Base-by-base conservation (phyloP, 257 asterid species). In the Perilla frutescens region DNA sequence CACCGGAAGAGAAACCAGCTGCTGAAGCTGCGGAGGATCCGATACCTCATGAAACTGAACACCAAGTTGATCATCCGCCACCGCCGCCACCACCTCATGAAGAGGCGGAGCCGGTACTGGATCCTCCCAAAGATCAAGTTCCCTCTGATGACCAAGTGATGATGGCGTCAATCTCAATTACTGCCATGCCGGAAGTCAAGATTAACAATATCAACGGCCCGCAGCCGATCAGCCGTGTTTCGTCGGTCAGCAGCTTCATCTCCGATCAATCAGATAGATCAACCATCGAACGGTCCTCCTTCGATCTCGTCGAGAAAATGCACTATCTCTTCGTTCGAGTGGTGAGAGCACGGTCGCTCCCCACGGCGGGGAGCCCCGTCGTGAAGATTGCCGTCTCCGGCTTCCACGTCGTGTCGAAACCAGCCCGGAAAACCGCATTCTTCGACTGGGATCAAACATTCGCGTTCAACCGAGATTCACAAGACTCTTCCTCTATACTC, bases 381-480 rank as follows among this genome's bases (percentile, higher is more conserved):
- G 96, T 87, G 29, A 90, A 86, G 82, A 84, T 89, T 32, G 89
- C 78, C 36, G 93, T 85, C 12, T 85, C 98, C 45, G 91, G 88
- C 71, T 20, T 81, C 87, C 91, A 90, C 5, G 85, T 89, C 48
- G n/a, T 86, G 60, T 90, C 98, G 0, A 81, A 79, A 9, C 97
- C 95, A 0, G 96, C 98, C 13, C 83, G 91, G 61, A 86, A 79
- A 83, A 87, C 93, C 2, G 53, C 68, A 0, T 72, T 75, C 59
- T 92, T 89, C 39, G 97, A 90, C 66, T 92, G 98, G 98, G 96
- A 92, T 51, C 91, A 90, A 57, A 87, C 96, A 1, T 92, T 90
- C 58, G 97, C 96, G 43, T 92, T 90, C 87, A 60, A 70, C 32
- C 85, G 90, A 2, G 90, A 86, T 2, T 67, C 88, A 39, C 84